Base-by-base conservation (phyloP, 306 rosid species). In the Phaseolus lunatus region DNA sequence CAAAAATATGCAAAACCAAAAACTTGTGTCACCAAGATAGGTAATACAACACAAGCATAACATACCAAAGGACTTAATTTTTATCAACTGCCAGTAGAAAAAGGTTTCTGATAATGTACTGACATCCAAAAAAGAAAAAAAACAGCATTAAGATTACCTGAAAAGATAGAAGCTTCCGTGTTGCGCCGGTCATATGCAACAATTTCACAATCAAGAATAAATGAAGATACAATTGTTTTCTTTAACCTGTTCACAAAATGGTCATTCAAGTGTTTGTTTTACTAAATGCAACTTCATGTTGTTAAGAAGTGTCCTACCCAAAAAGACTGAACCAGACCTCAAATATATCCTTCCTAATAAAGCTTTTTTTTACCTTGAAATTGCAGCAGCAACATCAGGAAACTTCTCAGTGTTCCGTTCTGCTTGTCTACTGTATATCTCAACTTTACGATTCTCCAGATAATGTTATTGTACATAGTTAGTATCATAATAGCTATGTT, bases 391-490 rank as follows among this genome's bases (percentile, higher is more conserved):
- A 85, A 95, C 96, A 75, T 95, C 99, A 79, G 97, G 99, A 70
- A 80, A 92, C 83, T 95, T 95, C 74, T 89, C 97, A 49, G 97
- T 95, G 81, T 88, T 95, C 77, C 97, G 82, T 70, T 95, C 99
- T 48, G 94, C 96, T 85, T 95, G 87, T 89, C 99, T 89, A 82
- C 99, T 95, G 81, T 92, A 92, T 71, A 95, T 78, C 88, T 95
- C 99, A 77, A 95, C 97, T 2, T 83, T 76, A 74, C 91, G 93
- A 82, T 89, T 75, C 58, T 88, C 99, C 99, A 95, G 29, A 80
- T 66, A 76, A 78, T 35, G 68, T 67, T 82, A 81, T 19, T 23
- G 61, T 57, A 68, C 78, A 80, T 13, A 43, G 41, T 19, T 70
- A 66, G 70, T 53, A 43, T 54, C 47, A 54, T 52, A 26, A 59